A percentile compares a stretch with the other conserved stretches of the same genome.
phyloP scores from a whole-genome alignment of 495 filamentous ascomycete genomes.

The Talaromyces nanjingensis region DNA sequence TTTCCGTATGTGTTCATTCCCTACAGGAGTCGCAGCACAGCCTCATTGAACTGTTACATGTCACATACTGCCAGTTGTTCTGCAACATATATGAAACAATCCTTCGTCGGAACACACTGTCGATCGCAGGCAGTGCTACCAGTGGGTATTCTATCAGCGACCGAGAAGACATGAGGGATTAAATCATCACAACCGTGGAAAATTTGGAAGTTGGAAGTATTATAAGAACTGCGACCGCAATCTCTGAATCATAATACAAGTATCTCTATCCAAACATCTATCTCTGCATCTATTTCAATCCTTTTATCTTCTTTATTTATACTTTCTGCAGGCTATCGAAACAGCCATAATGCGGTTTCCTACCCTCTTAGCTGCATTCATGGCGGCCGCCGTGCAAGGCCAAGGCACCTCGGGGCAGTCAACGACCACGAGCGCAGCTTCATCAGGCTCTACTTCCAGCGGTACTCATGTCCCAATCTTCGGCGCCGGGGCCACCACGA shows the following conservation, averaged over 20 bases:
- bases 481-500: slow-evolving; percentile 7
- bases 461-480: slow-evolving; percentile 8
- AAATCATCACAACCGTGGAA: background rate
- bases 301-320: background rate
- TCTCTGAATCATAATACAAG: background rate
- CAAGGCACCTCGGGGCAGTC: background rate
- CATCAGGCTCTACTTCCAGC: background rate
- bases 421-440: background rate
- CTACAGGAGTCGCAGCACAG: background rate
- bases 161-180: background rate
- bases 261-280: background rate
- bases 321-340: background rate
- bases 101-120: background rate
- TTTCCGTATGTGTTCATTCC: no score
- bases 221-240: background rate
- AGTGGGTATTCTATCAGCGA: background rate
- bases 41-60: background rate
- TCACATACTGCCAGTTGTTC: background rate
- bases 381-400: background rate
- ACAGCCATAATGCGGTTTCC: background rate
- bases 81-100: background rate
- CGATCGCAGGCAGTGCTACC: background rate
- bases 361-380: background rate
- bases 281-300: background rate
- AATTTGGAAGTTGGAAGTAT: background rate